phyloP scores from a whole-genome alignment of 2,329 filamentous ascomycete species.

The Talaromyces sp. region DNA sequence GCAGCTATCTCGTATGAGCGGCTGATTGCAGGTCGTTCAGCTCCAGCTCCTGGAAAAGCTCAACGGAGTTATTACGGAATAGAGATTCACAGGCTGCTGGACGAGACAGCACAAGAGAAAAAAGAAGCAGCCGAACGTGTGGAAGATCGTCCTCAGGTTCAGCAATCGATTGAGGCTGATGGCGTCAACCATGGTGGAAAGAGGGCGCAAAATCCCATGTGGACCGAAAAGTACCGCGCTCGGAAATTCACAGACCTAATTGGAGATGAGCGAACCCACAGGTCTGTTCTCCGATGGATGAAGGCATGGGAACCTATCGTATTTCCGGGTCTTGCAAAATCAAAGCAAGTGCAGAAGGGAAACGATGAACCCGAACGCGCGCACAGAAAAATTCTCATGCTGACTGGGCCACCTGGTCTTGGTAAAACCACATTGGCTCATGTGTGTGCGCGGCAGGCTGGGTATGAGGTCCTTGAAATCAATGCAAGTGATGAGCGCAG shows the following conservation, averaged over 20 bases:
- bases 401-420: constrained; percentile 86
- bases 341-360: constrained; percentile 48
- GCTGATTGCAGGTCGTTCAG: constrained; percentile 50
- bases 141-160: constrained; percentile 13
- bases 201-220: constrained; percentile 50
- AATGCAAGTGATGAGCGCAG: constrained; percentile 96
- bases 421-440: constrained; percentile 96
- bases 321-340: constrained; percentile 69
- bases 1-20: constrained; percentile 46
- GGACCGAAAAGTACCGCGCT: constrained; percentile 97
- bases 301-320: constrained; percentile 92
- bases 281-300: constrained; percentile 84
- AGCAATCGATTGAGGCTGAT: constrained; percentile 29
- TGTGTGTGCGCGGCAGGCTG: constrained; percentile 90
- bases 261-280: constrained; percentile 90
- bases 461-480: constrained; percentile 94
- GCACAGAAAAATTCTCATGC: constrained; percentile 80
- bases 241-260: constrained; percentile 87
- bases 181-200: constrained; percentile 19
- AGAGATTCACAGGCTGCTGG: constrained; percentile 78
- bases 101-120: constrained; percentile 61
- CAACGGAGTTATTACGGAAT: constrained; percentile 78
- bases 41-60: constrained; percentile 48
- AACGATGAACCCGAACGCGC: constrained; percentile 62
- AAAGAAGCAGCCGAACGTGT: constrained; percentile 25